These are phyloP conservation scores for Sambucus nigra DNA, from an alignment of 129 eudicot species.

Conservation along the genomic window DNA sequence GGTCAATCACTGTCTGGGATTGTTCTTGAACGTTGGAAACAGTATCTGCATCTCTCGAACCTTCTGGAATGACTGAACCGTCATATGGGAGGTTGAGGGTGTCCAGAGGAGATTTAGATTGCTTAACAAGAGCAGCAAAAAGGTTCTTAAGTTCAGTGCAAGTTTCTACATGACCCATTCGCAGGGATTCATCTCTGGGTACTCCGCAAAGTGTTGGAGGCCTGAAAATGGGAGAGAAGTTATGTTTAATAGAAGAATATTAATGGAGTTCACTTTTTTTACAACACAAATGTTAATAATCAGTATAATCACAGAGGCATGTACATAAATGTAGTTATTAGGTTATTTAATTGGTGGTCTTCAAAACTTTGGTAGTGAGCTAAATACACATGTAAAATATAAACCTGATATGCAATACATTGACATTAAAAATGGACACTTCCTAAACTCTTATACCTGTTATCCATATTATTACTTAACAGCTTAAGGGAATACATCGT, in stretches of 20 bases:
- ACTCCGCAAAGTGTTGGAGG: conserved; percentile 89
- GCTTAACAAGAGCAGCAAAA: conserved; percentile 78
- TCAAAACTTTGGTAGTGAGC: too few species aligned
- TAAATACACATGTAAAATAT: too few species aligned
- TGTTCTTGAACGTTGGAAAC: conserved; percentile 2
- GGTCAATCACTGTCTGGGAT: background rate
- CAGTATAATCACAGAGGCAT: too few species aligned
- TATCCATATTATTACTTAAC: too few species aligned
- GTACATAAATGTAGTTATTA: too few species aligned
- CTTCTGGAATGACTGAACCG: conserved; percentile 17
- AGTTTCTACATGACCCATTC: conserved; percentile 61
- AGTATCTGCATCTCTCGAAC: conserved; percentile 8
- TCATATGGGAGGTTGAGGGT: conserved; percentile 16
- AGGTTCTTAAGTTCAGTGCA: conserved; percentile 58
- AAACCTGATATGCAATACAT: too few species aligned
- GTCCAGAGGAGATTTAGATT: conserved; percentile 53
- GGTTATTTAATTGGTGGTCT: too few species aligned
- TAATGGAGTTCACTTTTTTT: background rate
- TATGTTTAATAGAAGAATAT: background rate
- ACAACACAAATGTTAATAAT: too few species aligned
- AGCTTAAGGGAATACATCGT: too few species aligned
- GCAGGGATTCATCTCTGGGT: conserved; percentile 79
- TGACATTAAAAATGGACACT: too few species aligned
- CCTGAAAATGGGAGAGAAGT: conserved; percentile 27
- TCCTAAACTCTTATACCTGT: too few species aligned